phyloP scores from a whole-genome alignment of 805 yeast genomes.

The Ogataea wickerhamii region DNA sequence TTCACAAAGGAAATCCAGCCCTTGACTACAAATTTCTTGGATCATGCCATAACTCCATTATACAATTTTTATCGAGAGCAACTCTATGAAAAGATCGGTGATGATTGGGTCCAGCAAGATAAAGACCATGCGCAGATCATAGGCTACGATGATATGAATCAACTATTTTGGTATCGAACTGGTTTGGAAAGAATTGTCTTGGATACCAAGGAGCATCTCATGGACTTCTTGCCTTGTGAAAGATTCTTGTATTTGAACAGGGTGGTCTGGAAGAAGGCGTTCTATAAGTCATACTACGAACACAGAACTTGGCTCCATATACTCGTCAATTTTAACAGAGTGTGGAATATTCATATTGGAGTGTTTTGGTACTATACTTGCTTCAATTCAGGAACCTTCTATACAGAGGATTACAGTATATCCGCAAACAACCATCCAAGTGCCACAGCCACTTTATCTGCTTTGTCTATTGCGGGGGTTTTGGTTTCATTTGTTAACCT shows the following conservation, averaged over 20 bases:
- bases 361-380: slow-evolving; percentile 76
- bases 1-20: slow-evolving; percentile 32
- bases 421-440: slow-evolving; percentile 59
- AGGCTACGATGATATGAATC: slow-evolving; percentile 90
- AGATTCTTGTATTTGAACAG: slow-evolving; percentile 53
- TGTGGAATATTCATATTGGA: slow-evolving; percentile 74
- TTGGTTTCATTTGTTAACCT: slow-evolving; percentile 56
- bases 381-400: slow-evolving; percentile 64
- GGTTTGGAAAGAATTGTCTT: slow-evolving; percentile 59
- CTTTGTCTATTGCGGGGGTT: slow-evolving; percentile 66
- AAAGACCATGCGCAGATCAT: slow-evolving; percentile 65
- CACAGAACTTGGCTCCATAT: slow-evolving; percentile 75
- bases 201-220: slow-evolving; percentile 40
- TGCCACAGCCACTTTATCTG: slow-evolving; percentile 48
- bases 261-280: slow-evolving; percentile 63
- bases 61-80: slow-evolving; percentile 59
- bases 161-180: slow-evolving; percentile 76
- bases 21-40: slow-evolving; percentile 45
- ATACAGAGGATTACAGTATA: slow-evolving; percentile 55
- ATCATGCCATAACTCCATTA: slow-evolving; percentile 71
- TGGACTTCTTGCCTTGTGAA: slow-evolving; percentile 51
- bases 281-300: slow-evolving; percentile 73
- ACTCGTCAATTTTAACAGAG: slow-evolving; percentile 67
- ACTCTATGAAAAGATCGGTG: slow-evolving; percentile 43
- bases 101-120: slow-evolving; percentile 44